phyloP scores from a whole-genome alignment of 495 filamentous ascomycete species.

The Cryomyces antarcticus region DNA sequence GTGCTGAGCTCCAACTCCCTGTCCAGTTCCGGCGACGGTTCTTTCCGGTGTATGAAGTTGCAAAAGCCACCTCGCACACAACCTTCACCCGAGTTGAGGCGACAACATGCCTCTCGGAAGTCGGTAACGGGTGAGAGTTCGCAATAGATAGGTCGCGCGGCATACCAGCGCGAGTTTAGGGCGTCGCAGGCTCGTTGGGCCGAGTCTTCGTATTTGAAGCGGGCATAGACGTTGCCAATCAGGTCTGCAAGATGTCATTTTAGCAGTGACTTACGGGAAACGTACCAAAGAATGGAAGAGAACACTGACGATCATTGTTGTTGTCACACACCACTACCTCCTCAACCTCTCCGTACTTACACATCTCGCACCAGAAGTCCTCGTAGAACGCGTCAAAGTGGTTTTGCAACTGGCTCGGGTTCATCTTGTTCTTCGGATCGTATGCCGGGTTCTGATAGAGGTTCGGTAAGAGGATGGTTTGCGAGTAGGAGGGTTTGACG shows the following conservation, averaged over 20 bases:
- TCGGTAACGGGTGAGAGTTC: constrained; percentile 92
- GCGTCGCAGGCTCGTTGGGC: constrained; percentile 85
- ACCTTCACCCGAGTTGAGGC: constrained; percentile 83
- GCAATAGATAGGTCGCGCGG: constrained; percentile 92
- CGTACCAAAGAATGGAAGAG: constrained; percentile 3
- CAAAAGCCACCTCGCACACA: constrained; percentile 95
- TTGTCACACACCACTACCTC: constrained; percentile 30
- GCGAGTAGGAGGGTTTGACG: constrained; percentile 94
- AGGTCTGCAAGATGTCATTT: constrained; percentile 35
- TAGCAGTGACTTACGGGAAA: too few relatives aligned
- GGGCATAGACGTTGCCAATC: constrained; percentile 97
- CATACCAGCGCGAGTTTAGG: constrained; percentile 91
- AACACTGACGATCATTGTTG: constrained; percentile 80
- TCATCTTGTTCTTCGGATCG: constrained; percentile 94
- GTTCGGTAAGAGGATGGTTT: constrained; percentile 94
- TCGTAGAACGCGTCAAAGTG: constrained; percentile 99
- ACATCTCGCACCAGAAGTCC: constrained; percentile 97
- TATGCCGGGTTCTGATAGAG: constrained; percentile 98
- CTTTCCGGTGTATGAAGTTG: constrained; percentile 97
- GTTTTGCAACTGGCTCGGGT: constrained; percentile 80
- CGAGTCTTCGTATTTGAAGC: constrained; percentile 98
- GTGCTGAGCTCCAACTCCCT: constrained; percentile 67
- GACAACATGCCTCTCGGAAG: constrained; percentile 94
- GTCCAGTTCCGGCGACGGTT: constrained; percentile 72
- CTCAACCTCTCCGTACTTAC: constrained; percentile 26